Evolutionary conservation across 306 rosid species (phyloP).

Genomic region (Elaeagnus macrophylla): DNA sequence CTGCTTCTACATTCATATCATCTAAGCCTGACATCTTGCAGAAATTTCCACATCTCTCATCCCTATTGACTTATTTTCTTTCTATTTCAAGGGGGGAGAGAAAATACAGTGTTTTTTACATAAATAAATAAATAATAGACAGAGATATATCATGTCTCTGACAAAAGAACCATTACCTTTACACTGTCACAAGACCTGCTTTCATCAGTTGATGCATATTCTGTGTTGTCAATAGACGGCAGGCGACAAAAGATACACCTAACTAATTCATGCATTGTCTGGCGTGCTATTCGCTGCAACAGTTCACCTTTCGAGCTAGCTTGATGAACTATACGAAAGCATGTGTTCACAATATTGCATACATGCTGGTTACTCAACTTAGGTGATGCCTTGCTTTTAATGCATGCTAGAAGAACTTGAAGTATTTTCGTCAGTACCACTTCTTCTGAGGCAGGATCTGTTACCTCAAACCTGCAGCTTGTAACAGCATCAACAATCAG

Average conservation of each 20-base stretch:
- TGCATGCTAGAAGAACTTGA: slow-evolving; percentile 91
- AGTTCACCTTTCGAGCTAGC: slow-evolving; percentile 85
- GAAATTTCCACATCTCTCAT: too few species aligned
- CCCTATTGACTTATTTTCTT: too few species aligned
- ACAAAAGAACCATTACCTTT: too few species aligned
- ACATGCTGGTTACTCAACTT: slow-evolving; percentile 96
- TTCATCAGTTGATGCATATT: slow-evolving; percentile 58
- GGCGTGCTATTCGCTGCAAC: slow-evolving; percentile 82
- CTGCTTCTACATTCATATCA: too few species aligned
- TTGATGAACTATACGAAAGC: slow-evolving; percentile 96
- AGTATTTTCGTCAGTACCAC: slow-evolving; percentile 91
- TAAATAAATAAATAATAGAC: neutral
- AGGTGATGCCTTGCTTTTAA: slow-evolving; percentile 88
- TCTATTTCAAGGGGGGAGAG: too few species aligned
- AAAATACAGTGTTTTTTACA: too few species aligned
- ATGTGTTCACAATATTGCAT: slow-evolving; percentile 91
- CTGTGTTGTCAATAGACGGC: slow-evolving; percentile 66
- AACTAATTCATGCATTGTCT: slow-evolving; percentile 87
- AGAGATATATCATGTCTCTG: too few species aligned
- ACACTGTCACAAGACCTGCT: slow-evolving; percentile 26
- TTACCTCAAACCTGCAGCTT: slow-evolving; percentile 93
- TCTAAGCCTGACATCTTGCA: too few species aligned
- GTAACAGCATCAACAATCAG: slow-evolving; percentile 93
- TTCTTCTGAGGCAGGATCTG: slow-evolving; percentile 93
- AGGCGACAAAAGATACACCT: slow-evolving; percentile 91